These are phyloP conservation scores for Ascochyta koolunga DNA, from an alignment of 2,329 filamentous ascomycete species.

Conservation along the genomic window DNA sequence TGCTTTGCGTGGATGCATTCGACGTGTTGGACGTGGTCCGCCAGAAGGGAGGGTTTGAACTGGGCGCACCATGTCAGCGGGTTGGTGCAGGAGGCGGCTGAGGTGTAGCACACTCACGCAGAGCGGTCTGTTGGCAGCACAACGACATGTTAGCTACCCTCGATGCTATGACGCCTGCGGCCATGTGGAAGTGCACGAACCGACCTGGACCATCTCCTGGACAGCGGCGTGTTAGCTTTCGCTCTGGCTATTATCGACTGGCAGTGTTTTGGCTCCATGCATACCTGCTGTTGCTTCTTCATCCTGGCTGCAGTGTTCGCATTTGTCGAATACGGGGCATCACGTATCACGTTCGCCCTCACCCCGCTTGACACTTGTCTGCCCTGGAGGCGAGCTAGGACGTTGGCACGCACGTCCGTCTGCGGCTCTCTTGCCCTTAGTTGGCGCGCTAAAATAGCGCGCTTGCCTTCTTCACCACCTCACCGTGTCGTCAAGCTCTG, in stretches of 20 bases:
- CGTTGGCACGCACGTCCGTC: conserved; percentile 2
- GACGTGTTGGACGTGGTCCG: conserved; percentile 58
- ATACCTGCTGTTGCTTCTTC: conserved; percentile 52
- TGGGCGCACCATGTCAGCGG: conserved; percentile 50
- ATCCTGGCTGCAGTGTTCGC: conserved; percentile 31
- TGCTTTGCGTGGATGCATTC: conserved; percentile 54
- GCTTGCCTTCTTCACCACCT: background rate
- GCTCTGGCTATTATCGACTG: background rate
- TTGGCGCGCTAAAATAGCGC: conserved; percentile 6
- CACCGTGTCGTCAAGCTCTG: conserved; percentile 14
- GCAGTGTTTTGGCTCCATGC: background rate
- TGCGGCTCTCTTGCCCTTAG: conserved; percentile 7
- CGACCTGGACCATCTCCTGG: conserved; percentile 99
- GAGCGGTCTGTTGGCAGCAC: conserved; percentile 41
- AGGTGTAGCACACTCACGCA: conserved; percentile 37
- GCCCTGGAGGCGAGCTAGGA: conserved; percentile 9
- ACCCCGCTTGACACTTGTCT: conserved; percentile 13
- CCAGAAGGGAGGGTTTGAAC: conserved; percentile 91
- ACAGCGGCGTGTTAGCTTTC: conserved; percentile 27
- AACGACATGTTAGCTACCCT: conserved; percentile 47
- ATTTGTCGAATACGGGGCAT: conserved; percentile 43
- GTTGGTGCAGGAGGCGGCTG: background rate
- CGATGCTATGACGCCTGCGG: conserved; percentile 31
- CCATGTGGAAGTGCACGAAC: conserved; percentile 64
- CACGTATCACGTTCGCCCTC: conserved; percentile 11